Conservation (phyloP, 176 grass and related monocot genomes). For the Zea mays region DNA sequence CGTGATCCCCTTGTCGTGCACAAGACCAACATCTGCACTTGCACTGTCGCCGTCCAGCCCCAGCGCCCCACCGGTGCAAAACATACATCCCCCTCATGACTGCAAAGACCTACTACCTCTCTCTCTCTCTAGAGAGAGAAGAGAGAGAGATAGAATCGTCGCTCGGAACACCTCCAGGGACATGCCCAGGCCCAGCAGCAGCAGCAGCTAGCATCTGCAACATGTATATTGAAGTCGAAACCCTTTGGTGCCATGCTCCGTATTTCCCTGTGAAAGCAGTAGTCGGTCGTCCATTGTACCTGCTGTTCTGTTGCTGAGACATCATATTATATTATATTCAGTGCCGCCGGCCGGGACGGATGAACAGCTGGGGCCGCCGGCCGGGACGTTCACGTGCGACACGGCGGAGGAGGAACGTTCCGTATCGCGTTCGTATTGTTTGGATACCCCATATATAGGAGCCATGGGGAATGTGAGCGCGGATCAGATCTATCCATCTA, state of each 20-base stretch:
- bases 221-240: background rate
- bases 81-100: too few relatives aligned
- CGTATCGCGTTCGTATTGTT: background rate
- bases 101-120: background rate
- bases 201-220: background rate
- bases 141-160: too few relatives aligned
- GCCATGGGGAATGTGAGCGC: too few relatives aligned
- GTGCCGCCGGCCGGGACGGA: background rate
- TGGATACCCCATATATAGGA: too few relatives aligned
- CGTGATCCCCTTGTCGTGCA: background rate
- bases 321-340: background rate
- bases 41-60: slow-evolving; percentile 16
- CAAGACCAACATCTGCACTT: background rate
- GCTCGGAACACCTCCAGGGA: too few relatives aligned
- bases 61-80: background rate
- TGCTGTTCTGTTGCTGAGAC: background rate
- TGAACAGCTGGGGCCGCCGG: background rate
- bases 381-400: background rate
- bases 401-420: background rate
- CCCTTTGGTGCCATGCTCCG: background rate
- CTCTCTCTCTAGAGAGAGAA: background rate
- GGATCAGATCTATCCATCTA: too few relatives aligned
- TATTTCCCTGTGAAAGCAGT: slow-evolving; percentile 21
- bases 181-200: too few relatives aligned
- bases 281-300: background rate